These are phyloP conservation scores for Sophora flavescens DNA, from an alignment of 306 rosid genomes.

Conservation along the genomic window DNA sequence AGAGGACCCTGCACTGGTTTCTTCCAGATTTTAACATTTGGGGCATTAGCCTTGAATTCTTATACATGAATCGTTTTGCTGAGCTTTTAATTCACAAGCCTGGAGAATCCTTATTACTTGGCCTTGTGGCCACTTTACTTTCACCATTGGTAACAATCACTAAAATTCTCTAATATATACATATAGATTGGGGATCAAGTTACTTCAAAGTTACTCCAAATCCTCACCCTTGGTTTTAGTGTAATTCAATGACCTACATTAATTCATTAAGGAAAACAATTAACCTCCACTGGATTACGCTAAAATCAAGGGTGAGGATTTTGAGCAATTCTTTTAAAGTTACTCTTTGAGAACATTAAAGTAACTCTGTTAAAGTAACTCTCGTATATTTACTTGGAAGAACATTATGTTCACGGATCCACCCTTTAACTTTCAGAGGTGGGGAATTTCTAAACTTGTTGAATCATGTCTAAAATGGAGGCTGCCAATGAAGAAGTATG, in stretches of 20 bases:
- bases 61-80: conserved; percentile 56
- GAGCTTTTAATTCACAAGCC: conserved; percentile 67
- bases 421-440: conserved; percentile 51
- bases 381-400: no score
- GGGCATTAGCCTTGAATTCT: conserved; percentile 50
- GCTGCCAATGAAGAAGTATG: conserved; percentile 59
- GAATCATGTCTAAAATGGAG: conserved; percentile 55
- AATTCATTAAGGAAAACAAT: no score
- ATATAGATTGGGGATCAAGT: no score
- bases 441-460: conserved; percentile 53
- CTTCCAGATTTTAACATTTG: conserved; percentile 44
- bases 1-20: conserved; percentile 55
- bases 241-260: no score
- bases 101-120: conserved; percentile 50
- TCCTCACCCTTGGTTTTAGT: no score
- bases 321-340: no score
- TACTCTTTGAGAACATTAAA: no score
- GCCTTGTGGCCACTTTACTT: conserved; percentile 54
- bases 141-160: conserved; percentile 61
- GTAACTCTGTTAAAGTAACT: no score
- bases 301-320: no score
- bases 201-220: no score
- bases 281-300: no score
- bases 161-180: background rate
- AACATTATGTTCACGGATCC: background rate